phyloP scores from a whole-genome alignment of 2,329 filamentous ascomycete genomes.

The Fusarium sp. region DNA sequence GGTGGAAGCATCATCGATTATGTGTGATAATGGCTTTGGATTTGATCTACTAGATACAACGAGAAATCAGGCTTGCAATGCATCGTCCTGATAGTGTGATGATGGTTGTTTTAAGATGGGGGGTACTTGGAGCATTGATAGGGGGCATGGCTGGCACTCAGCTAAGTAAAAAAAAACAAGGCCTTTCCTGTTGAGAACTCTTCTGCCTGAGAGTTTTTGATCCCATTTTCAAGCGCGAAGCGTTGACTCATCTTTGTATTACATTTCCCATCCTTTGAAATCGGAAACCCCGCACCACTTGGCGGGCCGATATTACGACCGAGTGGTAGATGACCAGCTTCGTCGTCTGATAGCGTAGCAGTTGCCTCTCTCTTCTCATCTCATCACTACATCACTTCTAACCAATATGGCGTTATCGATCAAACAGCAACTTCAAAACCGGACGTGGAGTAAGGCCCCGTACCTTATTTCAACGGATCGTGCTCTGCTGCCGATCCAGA shows the following conservation, averaged over 20 bases:
- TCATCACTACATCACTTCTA: too few species aligned
- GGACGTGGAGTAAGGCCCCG: neutral
- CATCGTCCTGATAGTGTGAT: too few species aligned
- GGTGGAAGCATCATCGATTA: too few species aligned
- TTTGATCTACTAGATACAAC: too few species aligned
- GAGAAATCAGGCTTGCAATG: too few species aligned
- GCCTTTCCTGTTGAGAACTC: neutral
- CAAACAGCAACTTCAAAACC: neutral
- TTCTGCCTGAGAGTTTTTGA: neutral
- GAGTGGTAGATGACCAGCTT: neutral
- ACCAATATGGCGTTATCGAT: neutral
- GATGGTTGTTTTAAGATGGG: too few species aligned
- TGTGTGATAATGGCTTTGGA: too few species aligned
- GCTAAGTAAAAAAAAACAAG: too few species aligned
- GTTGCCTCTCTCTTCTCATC: too few species aligned
- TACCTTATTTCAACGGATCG: conserved; percentile 7
- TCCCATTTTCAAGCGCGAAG: neutral
- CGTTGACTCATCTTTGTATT: neutral
- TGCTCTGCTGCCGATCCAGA: conserved; percentile 25
- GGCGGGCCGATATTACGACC: neutral
- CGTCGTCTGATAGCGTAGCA: neutral
- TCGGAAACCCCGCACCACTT: neutral
- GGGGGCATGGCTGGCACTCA: neutral
- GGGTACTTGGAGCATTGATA: neutral
- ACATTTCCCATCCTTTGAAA: neutral